These are phyloP conservation scores for Pleurotus salmoneostramineus DNA, from an alignment of 768 basidiomycete genomes.

Conservation along the genomic window DNA sequence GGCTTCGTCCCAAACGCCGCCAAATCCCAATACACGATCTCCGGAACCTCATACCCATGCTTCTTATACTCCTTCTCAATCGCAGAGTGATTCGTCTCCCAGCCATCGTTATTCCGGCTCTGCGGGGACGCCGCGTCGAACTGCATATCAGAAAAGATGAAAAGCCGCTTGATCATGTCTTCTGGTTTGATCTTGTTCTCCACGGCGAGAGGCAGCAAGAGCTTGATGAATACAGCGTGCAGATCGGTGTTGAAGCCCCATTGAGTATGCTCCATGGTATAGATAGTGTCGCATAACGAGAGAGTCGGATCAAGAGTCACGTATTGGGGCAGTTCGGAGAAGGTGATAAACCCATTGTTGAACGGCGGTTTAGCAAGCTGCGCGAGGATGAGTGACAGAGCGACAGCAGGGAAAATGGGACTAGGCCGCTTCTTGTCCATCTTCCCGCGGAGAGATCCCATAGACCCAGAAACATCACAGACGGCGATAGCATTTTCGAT, in stretches of 20 bases:
- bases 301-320: conserved; percentile 41
- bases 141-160: conserved; percentile 80
- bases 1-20: conserved; percentile 33
- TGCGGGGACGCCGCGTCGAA: conserved; percentile 42
- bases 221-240: conserved; percentile 53
- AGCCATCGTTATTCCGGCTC: conserved; percentile 18
- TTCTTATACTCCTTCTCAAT: conserved; percentile 50
- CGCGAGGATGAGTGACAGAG: conserved; percentile 64
- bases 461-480: conserved; percentile 75
- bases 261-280: conserved; percentile 23
- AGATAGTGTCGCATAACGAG: conserved; percentile 33
- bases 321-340: conserved; percentile 48
- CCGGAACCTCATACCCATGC: conserved; percentile 69
- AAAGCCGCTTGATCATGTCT: conserved; percentile 73
- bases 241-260: conserved; percentile 66
- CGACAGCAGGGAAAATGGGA: conserved; percentile 61
- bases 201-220: conserved; percentile 60
- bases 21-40: conserved; percentile 75
- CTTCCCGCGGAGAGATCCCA: conserved; percentile 36
- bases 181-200: conserved; percentile 53
- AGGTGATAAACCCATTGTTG: conserved; percentile 64
- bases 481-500: conserved; percentile 62
- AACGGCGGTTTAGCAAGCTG: conserved; percentile 63
- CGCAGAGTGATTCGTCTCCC: conserved; percentile 62
- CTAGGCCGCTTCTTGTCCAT: conserved; percentile 9